Base-by-base conservation (phyloP, 495 filamentous ascomycete species). In the Hapsidospora chrysogenum region DNA sequence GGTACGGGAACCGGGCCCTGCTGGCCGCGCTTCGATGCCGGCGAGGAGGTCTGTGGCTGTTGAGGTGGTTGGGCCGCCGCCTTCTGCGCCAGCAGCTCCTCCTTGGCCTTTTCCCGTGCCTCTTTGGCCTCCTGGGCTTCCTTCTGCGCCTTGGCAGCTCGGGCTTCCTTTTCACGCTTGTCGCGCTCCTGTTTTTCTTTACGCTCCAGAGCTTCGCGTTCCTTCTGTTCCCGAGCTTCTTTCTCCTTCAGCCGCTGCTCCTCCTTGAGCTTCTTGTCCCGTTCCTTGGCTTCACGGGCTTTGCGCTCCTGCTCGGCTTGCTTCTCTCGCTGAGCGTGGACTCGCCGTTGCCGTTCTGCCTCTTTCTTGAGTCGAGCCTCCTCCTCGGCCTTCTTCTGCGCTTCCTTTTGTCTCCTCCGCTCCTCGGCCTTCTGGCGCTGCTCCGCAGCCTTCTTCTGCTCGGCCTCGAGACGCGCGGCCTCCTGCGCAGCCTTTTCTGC, bases 401-500 rank as follows among this genome's bases (percentile, higher is more conserved):
- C 75, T 44, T 94, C 85, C 42, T 76, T 81, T 55, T 85, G 85
- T 61, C 77, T 84, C 18, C 78, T 68, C 49, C 81, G 82, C 50
- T 87, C 85, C 50, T 92, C 85, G 21, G 74, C 72, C 55, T 76
- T 85, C 42, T 71, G 74, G 50, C 78, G 70, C 15, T 61, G 59
- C 46, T 92, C 85, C 5, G 74, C 76, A 46, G 82, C 80, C 17
- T 75, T 74, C 40, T 92, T 82, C 36, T 80, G 30, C 43, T 95
- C 85, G 6, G 77, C 73, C 8, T 72, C 84, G 43, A 71, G 70
- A 22, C 67, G 66, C 18, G 78, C 77, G 4, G 75, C 78, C 54
- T 94, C 87, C 56, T 94, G 81, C n/a, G 78, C 85, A 8, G 80
- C 80, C 57, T 85, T 92, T 47, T 89, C 83, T 1, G 80, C 85